phyloP scores from a whole-genome alignment of 768 basidiomycete species.

The Dioszegia aurantiaca region DNA sequence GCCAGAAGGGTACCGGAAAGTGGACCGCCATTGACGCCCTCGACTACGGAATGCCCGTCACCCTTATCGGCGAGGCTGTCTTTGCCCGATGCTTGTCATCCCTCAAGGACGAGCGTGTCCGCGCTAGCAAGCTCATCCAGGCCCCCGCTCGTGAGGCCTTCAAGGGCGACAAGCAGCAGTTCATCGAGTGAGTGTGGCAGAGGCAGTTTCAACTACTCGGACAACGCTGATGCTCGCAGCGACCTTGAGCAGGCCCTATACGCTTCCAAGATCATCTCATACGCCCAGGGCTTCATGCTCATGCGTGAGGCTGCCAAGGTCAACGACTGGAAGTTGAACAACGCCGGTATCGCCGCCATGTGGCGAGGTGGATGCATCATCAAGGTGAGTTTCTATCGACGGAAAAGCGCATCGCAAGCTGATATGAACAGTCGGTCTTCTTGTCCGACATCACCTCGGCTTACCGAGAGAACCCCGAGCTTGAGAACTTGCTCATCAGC shows the following conservation, averaged over 20 bases:
- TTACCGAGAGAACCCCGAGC: conserved; percentile 74
- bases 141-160: conserved; percentile 91
- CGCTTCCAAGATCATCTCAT: conserved; percentile 99
- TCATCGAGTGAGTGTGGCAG: conserved; percentile 67
- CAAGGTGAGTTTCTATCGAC: conserved; percentile 60
- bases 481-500: conserved; percentile 92
- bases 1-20: conserved; percentile 97
- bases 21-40: conserved; percentile 97
- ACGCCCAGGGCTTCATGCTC: conserved; percentile 99
- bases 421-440: conserved; percentile 40
- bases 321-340: conserved; percentile 85
- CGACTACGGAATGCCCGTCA: conserved; percentile 78
- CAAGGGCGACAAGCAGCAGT: conserved; percentile 96
- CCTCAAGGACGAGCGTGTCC: conserved; percentile 90
- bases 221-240: conserved; percentile 28
- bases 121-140: conserved; percentile 83
- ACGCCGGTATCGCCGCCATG: conserved; percentile 96
- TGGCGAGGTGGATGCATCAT: conserved; percentile 99
- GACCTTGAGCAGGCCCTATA: conserved; percentile 99
- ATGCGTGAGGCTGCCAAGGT: conserved; percentile 98
- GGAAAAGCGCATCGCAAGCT: background rate
- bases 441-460: conserved; percentile 58
- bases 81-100: conserved; percentile 97
- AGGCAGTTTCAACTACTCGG: background rate
- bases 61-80: conserved; percentile 97